Base-by-base conservation (phyloP, 2,329 filamentous ascomycete species). In the Paraphoma sp. region DNA sequence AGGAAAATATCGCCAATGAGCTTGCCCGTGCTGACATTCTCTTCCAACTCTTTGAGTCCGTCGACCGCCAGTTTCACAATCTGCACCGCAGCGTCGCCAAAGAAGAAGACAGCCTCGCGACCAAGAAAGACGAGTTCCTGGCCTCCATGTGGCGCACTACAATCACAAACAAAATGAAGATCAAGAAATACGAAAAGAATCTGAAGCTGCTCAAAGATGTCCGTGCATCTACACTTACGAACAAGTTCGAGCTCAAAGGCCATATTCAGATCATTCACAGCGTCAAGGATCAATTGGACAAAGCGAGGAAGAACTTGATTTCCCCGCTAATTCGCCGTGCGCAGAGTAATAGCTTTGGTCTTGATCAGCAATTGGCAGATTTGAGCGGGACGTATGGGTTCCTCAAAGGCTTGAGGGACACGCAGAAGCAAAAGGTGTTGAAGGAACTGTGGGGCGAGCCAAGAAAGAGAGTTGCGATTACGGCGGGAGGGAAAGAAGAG, bases 141-240 rank as follows among this genome's bases (percentile, higher is more conserved):
- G 89, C 89, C 2, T 89, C 88, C 2, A 84, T 97, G 8, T 98
- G 94, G 94, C 90, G 91, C 2, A 88, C 89, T 45, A 87, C 96
- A 18, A 86, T 97, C 1, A 93, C 93, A 1, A 89, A 91, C 69
- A 87, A 90, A 7, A 83, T 83, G 44, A 85, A 89, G 63, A 83
- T 97, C n/a, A 86, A 87, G 72, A 97, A 97, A 76, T 97, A 93
- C 77, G 92, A 97, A 75, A 92, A 91, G 78, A 98, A 98, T 81
- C 89, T 89, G 60, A 84, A 87, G 48, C 83, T 97, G 0, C 86
- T 98, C 23, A 86, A 84, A 48, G 89, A 89, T 63, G 89, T 98
- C 54, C 88, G 93, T 60, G 86, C 89, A 56, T 90, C 90, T 68
- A 97, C 93, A 1, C 87, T 97, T 23, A 86, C 87, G 59, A 96